phyloP scores from a whole-genome alignment of 805 yeast genomes.

The Kodamaea restingae region DNA sequence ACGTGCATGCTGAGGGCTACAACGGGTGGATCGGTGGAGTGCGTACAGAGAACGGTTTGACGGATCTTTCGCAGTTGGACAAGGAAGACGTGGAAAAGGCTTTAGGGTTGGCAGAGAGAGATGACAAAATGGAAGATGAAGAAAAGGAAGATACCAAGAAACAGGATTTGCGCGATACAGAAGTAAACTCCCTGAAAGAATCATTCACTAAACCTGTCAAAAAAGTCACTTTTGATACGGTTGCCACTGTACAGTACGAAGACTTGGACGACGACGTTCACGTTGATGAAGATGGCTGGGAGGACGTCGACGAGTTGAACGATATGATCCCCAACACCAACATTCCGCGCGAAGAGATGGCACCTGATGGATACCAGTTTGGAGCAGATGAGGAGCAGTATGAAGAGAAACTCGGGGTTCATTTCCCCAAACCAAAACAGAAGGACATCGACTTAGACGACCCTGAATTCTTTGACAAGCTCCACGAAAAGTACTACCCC shows the following conservation, averaged over 20 bases:
- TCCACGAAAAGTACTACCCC: conserved; percentile 85
- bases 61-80: conserved; percentile 31
- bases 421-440: conserved; percentile 56
- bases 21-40: conserved; percentile 42
- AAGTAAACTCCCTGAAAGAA: too few species aligned
- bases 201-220: conserved; percentile 17
- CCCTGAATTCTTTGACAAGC: conserved; percentile 71
- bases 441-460: conserved; percentile 59
- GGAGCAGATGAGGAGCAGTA: conserved; percentile 39
- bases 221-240: conserved; percentile 31
- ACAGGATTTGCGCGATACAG: too few species aligned
- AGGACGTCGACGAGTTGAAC: conserved; percentile 46
- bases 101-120: conserved; percentile 22
- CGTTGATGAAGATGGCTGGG: conserved; percentile 42
- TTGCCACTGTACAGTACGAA: conserved; percentile 26
- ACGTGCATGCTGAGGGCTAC: conserved; percentile 39
- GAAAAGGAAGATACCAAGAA: conserved; percentile 8
- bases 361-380: conserved; percentile 41
- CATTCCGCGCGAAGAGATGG: conserved; percentile 39
- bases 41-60: conserved; percentile 32
- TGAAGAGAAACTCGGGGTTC: conserved; percentile 48
- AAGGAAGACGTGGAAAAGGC: conserved; percentile 35
- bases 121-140: conserved; percentile 5
- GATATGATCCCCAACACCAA: conserved; percentile 45
- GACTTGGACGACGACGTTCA: conserved; percentile 22